Conservation (phyloP, 2,329 filamentous ascomycete species). For the Xylaria sp. region DNA sequence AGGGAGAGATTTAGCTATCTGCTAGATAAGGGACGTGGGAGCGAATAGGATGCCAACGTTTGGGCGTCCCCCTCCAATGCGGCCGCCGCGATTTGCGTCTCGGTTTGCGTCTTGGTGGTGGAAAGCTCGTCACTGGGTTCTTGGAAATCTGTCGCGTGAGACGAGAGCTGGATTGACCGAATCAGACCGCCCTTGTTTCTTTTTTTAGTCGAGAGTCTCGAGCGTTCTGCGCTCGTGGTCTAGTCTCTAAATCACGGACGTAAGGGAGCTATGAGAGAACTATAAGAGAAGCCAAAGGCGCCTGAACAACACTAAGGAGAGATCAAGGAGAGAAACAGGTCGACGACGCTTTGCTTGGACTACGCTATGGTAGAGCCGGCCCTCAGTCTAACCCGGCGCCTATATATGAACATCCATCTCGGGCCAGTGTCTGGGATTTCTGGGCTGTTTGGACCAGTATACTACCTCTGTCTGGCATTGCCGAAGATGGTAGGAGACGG, state of each 20-base stretch:
- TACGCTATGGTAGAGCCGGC: constrained; percentile 10
- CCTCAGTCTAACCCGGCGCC: constrained; percentile 6
- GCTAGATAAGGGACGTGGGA: constrained; percentile 46
- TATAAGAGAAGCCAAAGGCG: constrained; percentile 13
- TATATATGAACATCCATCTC: neutral
- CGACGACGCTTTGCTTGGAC: constrained; percentile 13
- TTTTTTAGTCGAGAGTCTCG: constrained; percentile 32
- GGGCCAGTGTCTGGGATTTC: constrained; percentile 7
- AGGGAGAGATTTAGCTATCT: constrained; percentile 44
- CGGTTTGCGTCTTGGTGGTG: constrained; percentile 37
- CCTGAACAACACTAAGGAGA: constrained; percentile 5
- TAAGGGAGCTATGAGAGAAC: constrained; percentile 7
- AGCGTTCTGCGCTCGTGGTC: constrained; percentile 25
- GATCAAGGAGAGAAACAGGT: constrained; percentile 9
- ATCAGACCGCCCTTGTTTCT: constrained; percentile 7
- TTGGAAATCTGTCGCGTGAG: constrained; percentile 38
- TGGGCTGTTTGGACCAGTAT: constrained; percentile 10
- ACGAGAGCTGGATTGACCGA: constrained; percentile 24
- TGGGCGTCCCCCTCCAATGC: constrained; percentile 39
- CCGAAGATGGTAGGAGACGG: constrained; percentile 27
- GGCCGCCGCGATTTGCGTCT: constrained; percentile 42
- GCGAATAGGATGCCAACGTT: constrained; percentile 45
- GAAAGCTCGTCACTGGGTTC: constrained; percentile 20
- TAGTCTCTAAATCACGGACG: constrained; percentile 2
- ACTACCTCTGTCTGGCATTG: constrained; percentile 10